Evolutionary conservation across 73 alveolate genomes (phyloP).

Genomic region (Paramecium tetraurelia): DNA sequence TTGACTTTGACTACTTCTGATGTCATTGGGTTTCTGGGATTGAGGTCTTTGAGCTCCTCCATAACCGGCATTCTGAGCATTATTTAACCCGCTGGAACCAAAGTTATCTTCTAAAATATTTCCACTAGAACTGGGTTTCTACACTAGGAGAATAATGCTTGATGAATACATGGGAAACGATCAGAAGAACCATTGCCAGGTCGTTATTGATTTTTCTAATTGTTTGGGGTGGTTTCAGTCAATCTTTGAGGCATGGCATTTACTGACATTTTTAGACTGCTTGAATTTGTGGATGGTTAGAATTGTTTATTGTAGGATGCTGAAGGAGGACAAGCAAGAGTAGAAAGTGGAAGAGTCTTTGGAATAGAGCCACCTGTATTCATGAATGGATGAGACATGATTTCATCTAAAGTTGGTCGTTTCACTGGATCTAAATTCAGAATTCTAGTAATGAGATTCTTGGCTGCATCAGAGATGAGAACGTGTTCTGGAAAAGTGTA

Average conservation of each 20-base stretch:
- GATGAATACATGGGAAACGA: constrained; percentile 17
- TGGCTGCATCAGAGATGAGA: constrained; percentile 88
- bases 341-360: constrained; percentile 88
- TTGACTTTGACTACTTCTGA: constrained; percentile 26
- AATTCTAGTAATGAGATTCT: constrained; percentile 81
- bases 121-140: constrained; percentile 53
- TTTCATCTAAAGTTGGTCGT: constrained; percentile 69
- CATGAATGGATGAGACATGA: constrained; percentile 65
- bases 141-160: background rate
- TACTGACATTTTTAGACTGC: constrained; percentile 27
- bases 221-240: constrained; percentile 51
- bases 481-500: constrained; percentile 92
- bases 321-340: constrained; percentile 95
- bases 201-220: constrained; percentile 30
- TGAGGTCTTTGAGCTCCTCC: constrained; percentile 19
- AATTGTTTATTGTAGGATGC: constrained; percentile 85
- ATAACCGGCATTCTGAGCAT: background rate
- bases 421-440: constrained; percentile 80
- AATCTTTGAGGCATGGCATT: constrained; percentile 46
- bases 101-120: constrained; percentile 23
- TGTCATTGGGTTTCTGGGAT: constrained; percentile 41
- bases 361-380: constrained; percentile 86
- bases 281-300: constrained; percentile 64
- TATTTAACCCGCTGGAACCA: background rate
- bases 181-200: constrained; percentile 31